These are phyloP conservation scores for Kodamaea fukazawae DNA, from an alignment of 805 yeast genomes.

Conservation along the genomic window DNA sequence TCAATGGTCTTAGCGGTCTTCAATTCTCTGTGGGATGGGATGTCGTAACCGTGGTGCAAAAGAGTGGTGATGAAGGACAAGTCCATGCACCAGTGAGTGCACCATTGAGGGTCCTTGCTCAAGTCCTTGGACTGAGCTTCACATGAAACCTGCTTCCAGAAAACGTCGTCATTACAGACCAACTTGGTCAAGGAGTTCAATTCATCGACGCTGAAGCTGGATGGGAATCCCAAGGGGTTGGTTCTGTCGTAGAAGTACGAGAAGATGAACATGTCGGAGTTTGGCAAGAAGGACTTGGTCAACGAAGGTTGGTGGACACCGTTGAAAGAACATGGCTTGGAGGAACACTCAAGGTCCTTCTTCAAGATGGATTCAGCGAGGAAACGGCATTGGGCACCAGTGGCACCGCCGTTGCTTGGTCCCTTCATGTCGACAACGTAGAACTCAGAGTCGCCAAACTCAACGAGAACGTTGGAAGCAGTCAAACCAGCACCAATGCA, in stretches of 20 bases:
- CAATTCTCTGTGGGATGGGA: constrained; percentile 84
- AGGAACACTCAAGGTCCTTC: constrained; percentile 74
- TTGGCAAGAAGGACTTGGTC: constrained; percentile 65
- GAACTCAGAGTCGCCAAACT: constrained; percentile 40
- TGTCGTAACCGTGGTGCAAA: constrained; percentile 94
- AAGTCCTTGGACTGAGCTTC: constrained; percentile 66
- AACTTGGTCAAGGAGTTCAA: constrained; percentile 73
- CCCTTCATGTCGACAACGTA: constrained; percentile 65
- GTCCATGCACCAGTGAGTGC: constrained; percentile 93
- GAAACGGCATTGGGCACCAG: constrained; percentile 82
- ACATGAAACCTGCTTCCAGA: constrained; percentile 71
- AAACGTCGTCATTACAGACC: constrained; percentile 80
- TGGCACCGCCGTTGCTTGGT: constrained; percentile 43
- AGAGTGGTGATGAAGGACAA: constrained; percentile 85
- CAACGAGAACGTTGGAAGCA: constrained; percentile 62
- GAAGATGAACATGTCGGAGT: constrained; percentile 81
- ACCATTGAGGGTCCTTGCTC: constrained; percentile 85
- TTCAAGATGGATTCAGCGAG: constrained; percentile 79
- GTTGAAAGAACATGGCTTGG: constrained; percentile 89
- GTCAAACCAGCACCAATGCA: constrained; percentile 79
- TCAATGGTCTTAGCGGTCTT: constrained; percentile 89
- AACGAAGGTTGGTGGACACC: constrained; percentile 97
- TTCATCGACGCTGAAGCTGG: constrained; percentile 81
- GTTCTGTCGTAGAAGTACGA: constrained; percentile 96
- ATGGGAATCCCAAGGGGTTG: constrained; percentile 92